Percentiles rank a stretch among this genome's conserved stretches.
phyloP scores from a whole-genome alignment of 106 monocot genomes.

The Triglochin maritima region DNA sequence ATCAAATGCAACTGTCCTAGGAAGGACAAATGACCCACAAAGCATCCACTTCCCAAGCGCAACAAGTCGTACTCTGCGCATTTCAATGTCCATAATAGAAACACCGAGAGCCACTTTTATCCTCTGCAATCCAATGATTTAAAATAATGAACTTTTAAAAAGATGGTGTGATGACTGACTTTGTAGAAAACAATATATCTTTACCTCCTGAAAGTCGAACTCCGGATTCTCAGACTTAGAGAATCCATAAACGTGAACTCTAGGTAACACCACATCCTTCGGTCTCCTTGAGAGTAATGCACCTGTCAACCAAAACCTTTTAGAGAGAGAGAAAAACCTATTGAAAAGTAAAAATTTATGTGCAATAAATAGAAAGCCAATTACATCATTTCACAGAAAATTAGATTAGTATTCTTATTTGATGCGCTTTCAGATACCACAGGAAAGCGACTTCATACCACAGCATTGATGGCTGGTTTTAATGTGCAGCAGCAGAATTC shows the following conservation, averaged over 20 bases:
- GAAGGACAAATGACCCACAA: conserved; percentile 73
- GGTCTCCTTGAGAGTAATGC: conserved; percentile 11
- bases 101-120: conserved; percentile 66
- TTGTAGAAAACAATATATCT: background rate
- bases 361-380: too few relatives aligned
- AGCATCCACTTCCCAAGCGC: conserved; percentile 99
- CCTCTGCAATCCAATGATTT: conserved; percentile 32
- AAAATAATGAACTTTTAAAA: background rate
- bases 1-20: conserved; percentile 44
- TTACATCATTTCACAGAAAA: too few relatives aligned
- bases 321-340: too few relatives aligned
- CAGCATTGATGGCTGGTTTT: too few relatives aligned
- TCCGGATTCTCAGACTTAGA: conserved; percentile 77
- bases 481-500: too few relatives aligned
- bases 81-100: conserved; percentile 35
- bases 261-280: conserved; percentile 30
- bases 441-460: too few relatives aligned
- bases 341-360: too few relatives aligned
- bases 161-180: background rate
- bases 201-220: conserved; percentile 88
- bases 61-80: conserved; percentile 82
- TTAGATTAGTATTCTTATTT: too few relatives aligned
- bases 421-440: too few relatives aligned
- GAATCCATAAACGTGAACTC: conserved; percentile 91
- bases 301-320: background rate